Evolutionary conservation across 257 asterid species (phyloP).

Genomic region (Jasminum sambac): DNA sequence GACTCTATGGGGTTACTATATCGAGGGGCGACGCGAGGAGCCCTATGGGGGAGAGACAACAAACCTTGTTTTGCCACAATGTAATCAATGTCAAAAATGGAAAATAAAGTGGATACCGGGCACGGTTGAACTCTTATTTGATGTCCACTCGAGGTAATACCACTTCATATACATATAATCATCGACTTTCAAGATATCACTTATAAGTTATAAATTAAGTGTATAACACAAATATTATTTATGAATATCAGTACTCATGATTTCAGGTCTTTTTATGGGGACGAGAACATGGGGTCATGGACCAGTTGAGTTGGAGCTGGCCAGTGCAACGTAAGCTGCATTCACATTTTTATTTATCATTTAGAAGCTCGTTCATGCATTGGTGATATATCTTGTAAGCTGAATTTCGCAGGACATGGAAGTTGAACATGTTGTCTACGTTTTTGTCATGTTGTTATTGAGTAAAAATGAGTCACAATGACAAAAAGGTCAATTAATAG

Average conservation of each 20-base stretch:
- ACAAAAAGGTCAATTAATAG: too few species aligned
- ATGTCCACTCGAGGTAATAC: not conserved
- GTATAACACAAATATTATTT: too few species aligned
- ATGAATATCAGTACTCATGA: too few species aligned
- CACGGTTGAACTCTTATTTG: not conserved
- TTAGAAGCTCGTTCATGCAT: not conserved
- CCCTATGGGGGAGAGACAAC: conserved; percentile 31
- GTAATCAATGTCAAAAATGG: not conserved
- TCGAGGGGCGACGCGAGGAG: conserved; percentile 27
- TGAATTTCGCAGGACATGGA: not conserved
- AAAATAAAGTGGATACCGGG: not conserved
- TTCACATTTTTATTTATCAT: not conserved
- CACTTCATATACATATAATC: not conserved
- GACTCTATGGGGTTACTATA: not conserved
- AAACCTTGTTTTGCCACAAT: conserved; percentile 29
- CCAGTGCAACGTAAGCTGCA: too few species aligned
- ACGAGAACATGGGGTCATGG: not conserved
- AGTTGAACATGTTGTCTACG: not conserved
- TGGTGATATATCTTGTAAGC: not conserved
- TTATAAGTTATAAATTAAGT: not conserved
- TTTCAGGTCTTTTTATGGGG: too few species aligned
- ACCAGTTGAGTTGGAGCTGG: not conserved
- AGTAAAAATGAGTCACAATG: too few species aligned
- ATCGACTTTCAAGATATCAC: not conserved
- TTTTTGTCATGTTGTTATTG: not conserved